Percentiles rank a stretch among this genome's conserved stretches.
Conservation (phyloP, 2,329 filamentous ascomycete species). For the Fusarium sp. region DNA sequence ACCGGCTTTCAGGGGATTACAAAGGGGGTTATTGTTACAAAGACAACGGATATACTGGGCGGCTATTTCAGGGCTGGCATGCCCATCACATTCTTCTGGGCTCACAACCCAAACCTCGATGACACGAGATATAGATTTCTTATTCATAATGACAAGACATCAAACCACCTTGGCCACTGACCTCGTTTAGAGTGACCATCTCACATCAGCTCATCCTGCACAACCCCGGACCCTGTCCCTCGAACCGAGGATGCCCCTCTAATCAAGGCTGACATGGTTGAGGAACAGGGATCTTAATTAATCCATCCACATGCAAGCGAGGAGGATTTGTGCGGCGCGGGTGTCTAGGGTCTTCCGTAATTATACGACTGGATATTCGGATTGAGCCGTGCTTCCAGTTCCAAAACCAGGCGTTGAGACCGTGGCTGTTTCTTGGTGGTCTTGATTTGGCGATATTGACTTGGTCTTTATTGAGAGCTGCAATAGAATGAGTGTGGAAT, state of each 20-base stretch:
- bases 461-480: neutral
- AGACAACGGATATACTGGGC: neutral
- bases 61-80: neutral
- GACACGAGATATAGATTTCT: slow-evolving; percentile 34
- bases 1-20: neutral
- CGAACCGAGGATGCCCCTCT: neutral
- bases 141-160: slow-evolving; percentile 34
- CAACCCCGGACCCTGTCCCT: neutral
- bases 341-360: neutral
- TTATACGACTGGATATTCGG: neutral
- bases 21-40: neutral
- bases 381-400: neutral
- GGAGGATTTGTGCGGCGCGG: neutral
- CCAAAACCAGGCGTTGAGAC: neutral
- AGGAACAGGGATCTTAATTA: neutral
- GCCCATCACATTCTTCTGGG: neutral
- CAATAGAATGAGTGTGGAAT: neutral
- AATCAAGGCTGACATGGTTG: neutral
- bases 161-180: neutral
- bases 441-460: neutral
- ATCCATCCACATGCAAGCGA: neutral
- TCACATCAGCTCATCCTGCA: neutral
- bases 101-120: slow-evolving; percentile 13
- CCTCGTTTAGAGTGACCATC: neutral
- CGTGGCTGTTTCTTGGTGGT: neutral